Evolutionary conservation across 768 basidiomycete genomes (phyloP), one percentile per base, ranked within the genome.

Genomic region (Rhizopogon vesiculosus): DNA sequence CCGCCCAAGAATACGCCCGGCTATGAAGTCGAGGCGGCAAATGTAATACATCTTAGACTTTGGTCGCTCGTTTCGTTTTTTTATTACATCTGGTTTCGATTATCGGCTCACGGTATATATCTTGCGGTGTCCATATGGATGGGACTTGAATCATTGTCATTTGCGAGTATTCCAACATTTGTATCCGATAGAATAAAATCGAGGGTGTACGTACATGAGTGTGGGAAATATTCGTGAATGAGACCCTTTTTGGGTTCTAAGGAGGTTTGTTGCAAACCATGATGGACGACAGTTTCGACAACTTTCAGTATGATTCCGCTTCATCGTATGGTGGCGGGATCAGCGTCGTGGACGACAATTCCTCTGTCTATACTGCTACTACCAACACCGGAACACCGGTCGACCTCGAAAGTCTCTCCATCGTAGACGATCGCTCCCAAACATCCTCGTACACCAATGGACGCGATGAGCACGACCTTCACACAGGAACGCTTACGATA

Each of bases 201-300:
- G 10, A 13, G 31, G 31, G 31, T 33, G 31, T 33, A 33, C 12
- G n/a, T n/a, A 19, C 19, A 3, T 15, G 19, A 38, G 48, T 15
- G 48, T 49, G 48, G 15, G 35, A 49, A 38, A 18, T 12, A 16
- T 6, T 22, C 19, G 19, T 7, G 43, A 35, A 9, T 44, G 5
- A 13, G 40, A 33, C 31, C 31, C 31, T 33, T 9, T 33, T 33
- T 33, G 7, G 29, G 48, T 33, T 7, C 9, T 53, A 41, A 44
- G 29, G n/a, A 22, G 39, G 28, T 42, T 46, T 39, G 8, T 33
- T 35, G 53, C 63, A 72, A 61, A 53, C 56, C 67, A 62, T 56
- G 60, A 89, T 91, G 89, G 89, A 91, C 67, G 89, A 91, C 67
- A 81, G 85, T 10, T 91, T 91, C 64, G 89, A 91, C 69, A 91